Evolutionary conservation across 2,329 filamentous ascomycete genomes (phyloP).

Genomic region (Fusarium sp.): DNA sequence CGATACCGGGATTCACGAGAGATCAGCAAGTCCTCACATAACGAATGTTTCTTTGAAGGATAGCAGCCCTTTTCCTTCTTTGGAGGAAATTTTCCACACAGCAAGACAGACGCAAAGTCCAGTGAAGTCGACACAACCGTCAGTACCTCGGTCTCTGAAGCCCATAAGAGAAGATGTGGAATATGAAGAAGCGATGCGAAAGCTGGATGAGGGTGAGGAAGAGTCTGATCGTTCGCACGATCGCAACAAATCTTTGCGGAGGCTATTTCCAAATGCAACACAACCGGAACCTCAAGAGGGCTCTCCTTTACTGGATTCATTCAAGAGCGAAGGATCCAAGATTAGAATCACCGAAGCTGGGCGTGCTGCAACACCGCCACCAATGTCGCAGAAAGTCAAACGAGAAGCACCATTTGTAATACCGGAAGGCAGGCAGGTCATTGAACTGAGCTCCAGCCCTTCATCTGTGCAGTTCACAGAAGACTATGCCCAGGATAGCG

Average conservation of each 20-base stretch:
- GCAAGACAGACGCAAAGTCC: conserved; percentile 51
- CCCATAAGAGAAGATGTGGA: conserved; percentile 46
- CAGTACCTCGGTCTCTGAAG: conserved; percentile 42
- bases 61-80: conserved; percentile 49
- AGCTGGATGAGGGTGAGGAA: conserved; percentile 50
- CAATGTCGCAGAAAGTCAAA: conserved; percentile 26
- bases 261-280: conserved; percentile 48
- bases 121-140: conserved; percentile 40
- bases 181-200: conserved; percentile 57
- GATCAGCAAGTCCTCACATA: conserved; percentile 26
- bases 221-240: conserved; percentile 41
- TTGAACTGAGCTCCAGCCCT: conserved; percentile 46
- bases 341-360: background rate
- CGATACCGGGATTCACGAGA: conserved; percentile 22
- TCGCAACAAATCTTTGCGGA: conserved; percentile 40
- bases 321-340: conserved; percentile 14
- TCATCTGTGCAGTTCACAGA: conserved; percentile 30
- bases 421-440: conserved; percentile 47
- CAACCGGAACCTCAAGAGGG: conserved; percentile 39
- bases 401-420: conserved; percentile 37
- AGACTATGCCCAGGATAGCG: conserved; percentile 35
- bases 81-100: conserved; percentile 54
- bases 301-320: conserved; percentile 4
- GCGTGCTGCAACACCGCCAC: conserved; percentile 15
- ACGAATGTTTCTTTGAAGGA: conserved; percentile 36